These are phyloP conservation scores for Monarda citriodora DNA, from an alignment of 305 asterid genomes.

Conservation along the genomic window DNA sequence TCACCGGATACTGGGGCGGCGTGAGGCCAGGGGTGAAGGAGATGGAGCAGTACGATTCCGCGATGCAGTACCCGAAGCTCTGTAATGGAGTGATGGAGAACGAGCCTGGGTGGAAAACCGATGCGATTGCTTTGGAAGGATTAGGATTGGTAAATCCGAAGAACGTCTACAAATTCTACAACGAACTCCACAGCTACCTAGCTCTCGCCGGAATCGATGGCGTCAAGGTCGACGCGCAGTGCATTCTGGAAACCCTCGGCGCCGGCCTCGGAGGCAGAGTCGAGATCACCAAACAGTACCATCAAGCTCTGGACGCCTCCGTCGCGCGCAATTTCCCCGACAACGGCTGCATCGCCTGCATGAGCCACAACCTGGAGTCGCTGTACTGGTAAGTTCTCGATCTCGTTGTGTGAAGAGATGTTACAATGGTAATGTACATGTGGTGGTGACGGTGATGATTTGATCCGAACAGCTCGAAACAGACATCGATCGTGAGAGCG, in stretches of 20 bases:
- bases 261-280: slow-evolving; percentile 92
- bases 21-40: slow-evolving; percentile 51
- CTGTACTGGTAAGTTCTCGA: no score
- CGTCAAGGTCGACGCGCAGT: slow-evolving; percentile 82
- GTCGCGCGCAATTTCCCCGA: slow-evolving; percentile 75
- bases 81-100: slow-evolving; percentile 81
- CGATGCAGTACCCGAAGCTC: slow-evolving; percentile 69
- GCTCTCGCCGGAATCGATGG: slow-evolving; percentile 53
- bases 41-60: slow-evolving; percentile 55
- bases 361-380: slow-evolving; percentile 81
- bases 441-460: no score
- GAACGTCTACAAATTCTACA: slow-evolving; percentile 48
- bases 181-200: slow-evolving; percentile 59
- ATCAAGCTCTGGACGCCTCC: slow-evolving; percentile 94
- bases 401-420: no score
- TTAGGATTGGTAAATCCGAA: slow-evolving; percentile 57
- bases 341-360: slow-evolving; percentile 93
- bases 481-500: slow-evolving; percentile 80
- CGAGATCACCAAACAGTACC: slow-evolving; percentile 81
- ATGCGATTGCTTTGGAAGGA: slow-evolving; percentile 50
- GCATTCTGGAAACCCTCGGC: slow-evolving; percentile 90
- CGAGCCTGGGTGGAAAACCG: slow-evolving; percentile 84
- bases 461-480: slow-evolving; percentile 87
- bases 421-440: no score
- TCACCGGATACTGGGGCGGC: slow-evolving; percentile 76